Evolutionary conservation across 1,284 basidiomycete genomes (phyloP).

Genomic region (Irpex lacteus): DNA sequence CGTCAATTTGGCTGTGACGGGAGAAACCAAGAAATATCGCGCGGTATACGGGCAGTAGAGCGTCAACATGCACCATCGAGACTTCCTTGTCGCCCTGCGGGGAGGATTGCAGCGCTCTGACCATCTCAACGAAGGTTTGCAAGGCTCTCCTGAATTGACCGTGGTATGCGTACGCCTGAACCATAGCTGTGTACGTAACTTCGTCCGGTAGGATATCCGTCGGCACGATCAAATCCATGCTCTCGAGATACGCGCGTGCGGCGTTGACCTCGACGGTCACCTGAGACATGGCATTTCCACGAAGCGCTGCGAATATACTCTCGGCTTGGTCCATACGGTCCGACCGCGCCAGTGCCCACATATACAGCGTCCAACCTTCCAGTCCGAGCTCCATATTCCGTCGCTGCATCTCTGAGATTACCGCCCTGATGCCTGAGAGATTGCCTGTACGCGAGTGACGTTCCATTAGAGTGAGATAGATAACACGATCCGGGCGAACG

Average conservation of each 20-base stretch:
- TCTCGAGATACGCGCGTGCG: conserved; percentile 31
- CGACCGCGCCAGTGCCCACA: conserved; percentile 62
- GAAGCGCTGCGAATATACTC: conserved; percentile 62
- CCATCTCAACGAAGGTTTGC: conserved; percentile 68
- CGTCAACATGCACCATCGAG: neutral
- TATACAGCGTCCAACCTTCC: conserved; percentile 62
- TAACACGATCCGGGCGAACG: conserved; percentile 54
- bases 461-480: conserved; percentile 57
- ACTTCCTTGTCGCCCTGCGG: conserved; percentile 1
- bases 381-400: conserved; percentile 52
- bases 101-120: conserved; percentile 42
- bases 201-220: conserved; percentile 50
- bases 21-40: conserved; percentile 78
- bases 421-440: conserved; percentile 51
- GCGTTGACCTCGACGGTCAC: conserved; percentile 30
- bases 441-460: conserved; percentile 48
- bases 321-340: conserved; percentile 52
- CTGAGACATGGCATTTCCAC: conserved; percentile 42
- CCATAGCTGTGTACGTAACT: conserved; percentile 66
- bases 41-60: conserved; percentile 49
- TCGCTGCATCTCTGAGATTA: conserved; percentile 47
- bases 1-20: conserved; percentile 41
- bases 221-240: conserved; percentile 46
- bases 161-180: conserved; percentile 67
- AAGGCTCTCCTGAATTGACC: conserved; percentile 64